A percentile compares a stretch with the other conserved stretches of the same genome.
phyloP scores from a whole-genome alignment of 1,139 yeast genomes.

The Zygoascus meyerae region DNA sequence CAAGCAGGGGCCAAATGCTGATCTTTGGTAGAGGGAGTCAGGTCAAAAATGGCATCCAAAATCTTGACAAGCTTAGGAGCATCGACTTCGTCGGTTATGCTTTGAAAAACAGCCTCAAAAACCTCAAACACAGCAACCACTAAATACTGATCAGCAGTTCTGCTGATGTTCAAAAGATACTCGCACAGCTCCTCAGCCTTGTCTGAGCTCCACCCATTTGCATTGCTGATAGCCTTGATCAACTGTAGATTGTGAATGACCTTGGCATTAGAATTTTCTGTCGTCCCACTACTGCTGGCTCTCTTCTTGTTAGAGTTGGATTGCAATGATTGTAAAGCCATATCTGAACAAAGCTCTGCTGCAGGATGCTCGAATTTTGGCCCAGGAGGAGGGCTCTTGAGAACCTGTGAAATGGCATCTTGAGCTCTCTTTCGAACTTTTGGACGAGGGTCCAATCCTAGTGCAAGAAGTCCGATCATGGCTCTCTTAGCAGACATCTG shows the following conservation, averaged over 20 bases:
- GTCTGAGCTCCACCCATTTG: conserved; percentile 75
- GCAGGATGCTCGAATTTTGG: conserved; percentile 78
- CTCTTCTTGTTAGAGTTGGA: conserved; percentile 15
- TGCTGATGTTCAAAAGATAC: conserved; percentile 63
- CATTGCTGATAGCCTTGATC: conserved; percentile 58
- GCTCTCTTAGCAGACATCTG: conserved; percentile 78
- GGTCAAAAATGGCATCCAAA: conserved; percentile 64
- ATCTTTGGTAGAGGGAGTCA: conserved; percentile 78
- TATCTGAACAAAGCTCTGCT: conserved; percentile 60
- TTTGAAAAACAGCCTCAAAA: conserved; percentile 75
- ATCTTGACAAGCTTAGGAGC: conserved; percentile 51
- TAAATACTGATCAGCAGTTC: conserved; percentile 76
- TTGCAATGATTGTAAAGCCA: conserved; percentile 51
- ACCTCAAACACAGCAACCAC: conserved; percentile 79
- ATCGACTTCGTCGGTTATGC: conserved; percentile 64
- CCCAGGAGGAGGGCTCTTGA: conserved; percentile 72
- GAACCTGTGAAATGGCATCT: conserved; percentile 65
- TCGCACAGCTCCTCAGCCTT: conserved; percentile 73
- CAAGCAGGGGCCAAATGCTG: conserved; percentile 86
- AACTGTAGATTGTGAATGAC: conserved; percentile 76
- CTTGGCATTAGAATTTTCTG: conserved; percentile 25
- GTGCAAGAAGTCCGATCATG: conserved; percentile 69
- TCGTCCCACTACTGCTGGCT: conserved; percentile 31
- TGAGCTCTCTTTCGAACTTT: conserved; percentile 94
- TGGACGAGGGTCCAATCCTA: conserved; percentile 84